Evolutionary conservation across 768 basidiomycete species (phyloP), one percentile per base, ranked within the genome.

Genomic region (Cystobasidium tubakii): DNA sequence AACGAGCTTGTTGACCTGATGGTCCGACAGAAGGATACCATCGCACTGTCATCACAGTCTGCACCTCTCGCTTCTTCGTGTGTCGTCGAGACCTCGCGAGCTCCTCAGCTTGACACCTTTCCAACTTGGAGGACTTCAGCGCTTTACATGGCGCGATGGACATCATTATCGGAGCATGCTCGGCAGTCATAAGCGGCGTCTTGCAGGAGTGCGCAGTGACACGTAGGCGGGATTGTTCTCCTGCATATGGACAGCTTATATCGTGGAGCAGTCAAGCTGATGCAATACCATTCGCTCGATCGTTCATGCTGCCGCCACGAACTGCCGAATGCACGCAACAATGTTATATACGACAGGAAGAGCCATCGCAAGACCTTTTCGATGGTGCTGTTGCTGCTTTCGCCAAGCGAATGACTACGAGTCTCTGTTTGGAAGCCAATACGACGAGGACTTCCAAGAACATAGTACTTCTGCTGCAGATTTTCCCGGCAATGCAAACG

Each of bases 151-250:
- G 6, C 12, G 21, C 2, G 33, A 60, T 60, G 57, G 57, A 60
- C 33, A 60, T 60, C 27, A 29, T 60, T 15, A 4, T 60, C 27
- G 57, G 57, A 27, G 57, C 57, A 27, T 60, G 57, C 57, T 3
- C 23, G 27, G 33, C 27, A 15, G 27, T 29, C 27, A 60, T 60
- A 15, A 29, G 33, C 15, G 57, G 57, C 4, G 25, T 60, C 23
- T 29, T 60, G 57, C 29, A 60, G 33, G 57, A 60, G 33, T 60
- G 57, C 33, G 57, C 57, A 29, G 33, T 6, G 29, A 60, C 57
- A 27, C 25, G 57, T 60, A 34, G 23, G 57, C 33, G 17, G 57
- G 57, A 27, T n/a, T 50, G 9, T 50, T 21, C 46, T n/a, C 3
- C 21, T 50, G 7, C 46, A 21, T 50, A 3, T 39, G 39, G 7